Evolutionary conservation across 169 alveolate genomes (phyloP).

Genomic region (Eimeria maxima): DNA sequence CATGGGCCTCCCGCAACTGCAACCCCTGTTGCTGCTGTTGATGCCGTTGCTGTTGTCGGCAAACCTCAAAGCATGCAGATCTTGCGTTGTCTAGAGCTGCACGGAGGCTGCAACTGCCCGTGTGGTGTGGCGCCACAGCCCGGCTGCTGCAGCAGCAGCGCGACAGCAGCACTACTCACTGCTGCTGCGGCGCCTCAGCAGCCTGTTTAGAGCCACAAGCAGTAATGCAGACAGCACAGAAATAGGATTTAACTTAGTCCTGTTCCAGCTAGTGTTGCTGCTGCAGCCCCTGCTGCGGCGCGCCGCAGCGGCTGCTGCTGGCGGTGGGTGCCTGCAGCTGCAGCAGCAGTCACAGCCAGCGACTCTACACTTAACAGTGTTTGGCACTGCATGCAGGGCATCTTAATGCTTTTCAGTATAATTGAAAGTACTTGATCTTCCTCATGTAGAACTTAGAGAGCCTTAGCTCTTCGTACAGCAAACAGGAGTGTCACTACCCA

Average conservation of each 20-base stretch:
- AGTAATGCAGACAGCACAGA: constrained; percentile 71
- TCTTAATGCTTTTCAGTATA: not conserved
- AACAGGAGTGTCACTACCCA: constrained; percentile 22
- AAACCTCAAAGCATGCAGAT: constrained; percentile 62
- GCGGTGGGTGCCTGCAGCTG: constrained; percentile 81
- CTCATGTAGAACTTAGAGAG: not conserved
- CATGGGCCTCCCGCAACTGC: constrained; percentile 61
- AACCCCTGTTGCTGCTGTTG: constrained; percentile 55
- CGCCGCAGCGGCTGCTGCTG: constrained; percentile 77
- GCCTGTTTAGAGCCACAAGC: constrained; percentile 76
- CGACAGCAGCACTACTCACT: constrained; percentile 78
- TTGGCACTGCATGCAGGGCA: not conserved
- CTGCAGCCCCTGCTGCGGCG: constrained; percentile 78
- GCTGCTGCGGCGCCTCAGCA: constrained; percentile 74
- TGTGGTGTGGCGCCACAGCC: constrained; percentile 74
- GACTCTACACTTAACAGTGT: not conserved
- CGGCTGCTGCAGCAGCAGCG: constrained; percentile 74
- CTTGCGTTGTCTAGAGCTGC: constrained; percentile 64
- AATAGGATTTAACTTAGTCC: constrained; percentile 63
- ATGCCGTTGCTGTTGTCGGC: constrained; percentile 49
- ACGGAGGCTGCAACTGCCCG: constrained; percentile 34
- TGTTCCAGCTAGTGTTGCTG: constrained; percentile 71
- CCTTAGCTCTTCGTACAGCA: not conserved
- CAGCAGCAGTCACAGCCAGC: constrained; percentile 40
- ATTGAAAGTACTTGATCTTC: not conserved